Percentiles rank a stretch among this genome's conserved stretches.
Evolutionary conservation across 129 eudicot genomes (phyloP).

Genomic region (Escallonia rubra): DNA sequence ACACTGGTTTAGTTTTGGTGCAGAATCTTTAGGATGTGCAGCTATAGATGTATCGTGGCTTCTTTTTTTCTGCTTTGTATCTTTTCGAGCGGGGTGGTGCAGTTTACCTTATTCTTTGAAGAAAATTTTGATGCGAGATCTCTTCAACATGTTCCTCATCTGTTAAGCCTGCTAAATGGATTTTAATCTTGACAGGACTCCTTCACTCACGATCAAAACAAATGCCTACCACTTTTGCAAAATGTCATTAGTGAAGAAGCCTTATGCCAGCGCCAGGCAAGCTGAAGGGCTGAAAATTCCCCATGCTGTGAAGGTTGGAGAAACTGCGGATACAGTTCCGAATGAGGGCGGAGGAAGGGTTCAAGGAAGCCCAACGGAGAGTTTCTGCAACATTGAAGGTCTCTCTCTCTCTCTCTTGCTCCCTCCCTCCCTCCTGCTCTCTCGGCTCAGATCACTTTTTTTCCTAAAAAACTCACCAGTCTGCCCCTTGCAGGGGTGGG

Average conservation of each 20-base stretch:
- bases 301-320: conserved; percentile 15
- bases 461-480: too few species aligned
- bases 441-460: too few species aligned
- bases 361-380: conserved; percentile 19
- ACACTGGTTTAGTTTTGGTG: too few species aligned
- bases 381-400: conserved; percentile 25
- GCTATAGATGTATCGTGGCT: too few species aligned
- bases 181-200: conserved; percentile 38
- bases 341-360: conserved; percentile 9
- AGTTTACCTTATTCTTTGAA: too few species aligned
- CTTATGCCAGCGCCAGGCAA: conserved; percentile 24
- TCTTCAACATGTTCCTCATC: too few species aligned
- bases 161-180: not conserved
- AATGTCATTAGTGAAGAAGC: conserved; percentile 59
- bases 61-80: too few species aligned
- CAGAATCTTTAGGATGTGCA: too few species aligned
- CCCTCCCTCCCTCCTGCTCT: not conserved
- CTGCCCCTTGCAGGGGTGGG: too few species aligned
- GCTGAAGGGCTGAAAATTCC: conserved; percentile 8
- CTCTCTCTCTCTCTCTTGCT: not conserved
- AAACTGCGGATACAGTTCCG: conserved; percentile 16
- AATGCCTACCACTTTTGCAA: conserved; percentile 82
- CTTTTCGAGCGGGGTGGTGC: too few species aligned
- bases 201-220: conserved; percentile 48
- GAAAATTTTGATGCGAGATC: too few species aligned